Conservation (phyloP, 441 rosid genomes). For the Bruguiera hainesii region DNA sequence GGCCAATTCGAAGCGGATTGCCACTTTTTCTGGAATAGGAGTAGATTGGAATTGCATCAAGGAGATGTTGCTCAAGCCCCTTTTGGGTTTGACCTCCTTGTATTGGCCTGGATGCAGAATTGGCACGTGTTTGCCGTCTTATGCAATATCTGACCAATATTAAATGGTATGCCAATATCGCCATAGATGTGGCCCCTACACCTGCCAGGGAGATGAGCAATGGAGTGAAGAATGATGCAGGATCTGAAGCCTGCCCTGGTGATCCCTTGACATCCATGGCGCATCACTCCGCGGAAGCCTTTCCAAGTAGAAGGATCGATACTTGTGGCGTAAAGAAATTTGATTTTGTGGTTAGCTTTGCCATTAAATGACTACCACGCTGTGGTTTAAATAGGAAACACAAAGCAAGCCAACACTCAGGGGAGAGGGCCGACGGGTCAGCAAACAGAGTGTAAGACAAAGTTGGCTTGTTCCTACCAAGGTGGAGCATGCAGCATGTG, state of each 20-base stretch:
- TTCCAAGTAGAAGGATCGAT: neutral
- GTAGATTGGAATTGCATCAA: conserved; percentile 42
- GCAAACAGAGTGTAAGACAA: neutral
- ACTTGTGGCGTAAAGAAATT: neutral
- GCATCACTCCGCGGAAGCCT: conserved; percentile 1
- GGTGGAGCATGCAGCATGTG: conserved; percentile 16
- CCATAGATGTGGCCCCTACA: conserved; percentile 21
- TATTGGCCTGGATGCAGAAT: neutral
- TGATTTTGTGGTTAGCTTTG: neutral
- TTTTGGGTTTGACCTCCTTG: neutral
- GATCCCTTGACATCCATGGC: conserved; percentile 29
- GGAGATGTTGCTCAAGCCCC: conserved; percentile 41
- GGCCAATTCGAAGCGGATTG: conserved; percentile 16
- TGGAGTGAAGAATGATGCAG: conserved; percentile 33
- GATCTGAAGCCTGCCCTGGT: neutral
- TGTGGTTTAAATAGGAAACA: neutral
- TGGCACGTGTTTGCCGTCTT: neutral
- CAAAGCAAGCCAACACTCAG: too few species aligned
- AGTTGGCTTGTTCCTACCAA: conserved; percentile 19
- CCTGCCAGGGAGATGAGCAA: conserved; percentile 40
- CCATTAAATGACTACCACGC: neutral
- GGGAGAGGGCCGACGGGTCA: neutral
- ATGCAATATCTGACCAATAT: conserved; percentile 32
- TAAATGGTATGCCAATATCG: conserved; percentile 35
- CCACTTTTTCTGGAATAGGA: conserved; percentile 22